phyloP scores from a whole-genome alignment of 176 grass and related monocot genomes.

The Rhynchospora tenuis region DNA sequence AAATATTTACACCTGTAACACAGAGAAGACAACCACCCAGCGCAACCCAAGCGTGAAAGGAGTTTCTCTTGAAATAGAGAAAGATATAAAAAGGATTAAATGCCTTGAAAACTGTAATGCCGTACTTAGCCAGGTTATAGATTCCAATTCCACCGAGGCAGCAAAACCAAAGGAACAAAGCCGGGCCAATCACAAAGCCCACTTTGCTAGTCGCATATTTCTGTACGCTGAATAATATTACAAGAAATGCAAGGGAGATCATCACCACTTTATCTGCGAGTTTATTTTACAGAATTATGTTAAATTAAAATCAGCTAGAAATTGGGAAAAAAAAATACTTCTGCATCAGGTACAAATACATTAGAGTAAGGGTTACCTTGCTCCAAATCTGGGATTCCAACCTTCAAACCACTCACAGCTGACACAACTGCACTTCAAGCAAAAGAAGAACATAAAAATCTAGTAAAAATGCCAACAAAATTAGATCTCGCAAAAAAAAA shows the following conservation, averaged over 20 bases:
- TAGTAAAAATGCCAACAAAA: not conserved
- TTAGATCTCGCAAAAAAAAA: not conserved
- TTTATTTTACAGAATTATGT: not conserved
- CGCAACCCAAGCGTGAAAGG: conserved; percentile 75
- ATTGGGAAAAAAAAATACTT: not conserved
- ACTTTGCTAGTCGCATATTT: conserved; percentile 93
- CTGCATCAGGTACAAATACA: not conserved
- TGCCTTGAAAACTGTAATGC: conserved; percentile 55
- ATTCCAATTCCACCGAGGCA: conserved; percentile 80
- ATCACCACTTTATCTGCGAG: conserved; percentile 76
- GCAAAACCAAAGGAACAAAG: conserved; percentile 96
- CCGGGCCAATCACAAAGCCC: conserved; percentile 76
- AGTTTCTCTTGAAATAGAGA: conserved; percentile 80
- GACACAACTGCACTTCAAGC: conserved; percentile 60
- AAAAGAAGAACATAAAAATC: conserved; percentile 21
- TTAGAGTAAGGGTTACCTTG: conserved; percentile 49
- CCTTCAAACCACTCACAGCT: conserved; percentile 87
- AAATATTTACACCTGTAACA: conserved; percentile 53
- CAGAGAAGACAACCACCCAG: conserved; percentile 85
- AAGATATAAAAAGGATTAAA: conserved; percentile 86
- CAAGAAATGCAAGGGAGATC: conserved; percentile 90
- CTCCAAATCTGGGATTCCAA: conserved; percentile 52
- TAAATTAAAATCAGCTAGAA: not conserved
- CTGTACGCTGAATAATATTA: conserved; percentile 79
- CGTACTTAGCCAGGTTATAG: conserved; percentile 82